A percentile compares a stretch with the other conserved stretches of the same genome.
Conservation (phyloP, 2,329 filamentous ascomycete genomes). For the Talaromyces atroroseus region DNA sequence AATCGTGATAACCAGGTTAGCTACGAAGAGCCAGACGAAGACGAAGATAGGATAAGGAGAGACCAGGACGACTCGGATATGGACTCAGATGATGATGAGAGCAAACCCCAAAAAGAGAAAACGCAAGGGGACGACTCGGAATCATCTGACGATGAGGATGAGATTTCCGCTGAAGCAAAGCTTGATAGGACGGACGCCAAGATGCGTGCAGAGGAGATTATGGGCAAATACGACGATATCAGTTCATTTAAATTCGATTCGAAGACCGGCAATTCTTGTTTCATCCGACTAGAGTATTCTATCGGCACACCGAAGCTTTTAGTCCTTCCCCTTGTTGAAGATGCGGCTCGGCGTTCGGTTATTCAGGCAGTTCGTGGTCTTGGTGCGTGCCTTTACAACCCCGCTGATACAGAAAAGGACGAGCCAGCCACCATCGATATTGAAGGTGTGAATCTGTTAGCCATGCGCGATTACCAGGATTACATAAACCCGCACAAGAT, state of each 20-base stretch:
- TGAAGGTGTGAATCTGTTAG: constrained; percentile 77
- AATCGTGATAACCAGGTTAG: constrained; percentile 78
- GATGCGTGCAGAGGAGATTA: constrained; percentile 59
- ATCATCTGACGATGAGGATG: constrained; percentile 45
- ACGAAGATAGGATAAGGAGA: constrained; percentile 74
- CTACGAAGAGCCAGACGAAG: constrained; percentile 89
- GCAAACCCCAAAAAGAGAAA: constrained; percentile 26
- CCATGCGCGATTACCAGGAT: constrained; percentile 83
- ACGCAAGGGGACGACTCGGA: constrained; percentile 1
- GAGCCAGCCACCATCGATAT: constrained; percentile 60
- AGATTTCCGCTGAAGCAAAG: constrained; percentile 39
- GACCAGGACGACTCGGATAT: constrained; percentile 55
- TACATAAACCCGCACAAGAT: constrained; percentile 81
- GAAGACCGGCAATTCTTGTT: constrained; percentile 65
- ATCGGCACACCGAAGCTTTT: constrained; percentile 79
- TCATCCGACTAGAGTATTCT: constrained; percentile 77
- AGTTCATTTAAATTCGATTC: constrained; percentile 77
- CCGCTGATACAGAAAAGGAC: constrained; percentile 51
- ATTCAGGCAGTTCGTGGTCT: constrained; percentile 83
- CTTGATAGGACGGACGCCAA: constrained; percentile 38
- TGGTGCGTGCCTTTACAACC: constrained; percentile 63
- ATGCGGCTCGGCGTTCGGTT: constrained; percentile 69
- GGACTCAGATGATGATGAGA: constrained; percentile 28
- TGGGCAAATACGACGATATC: constrained; percentile 60
- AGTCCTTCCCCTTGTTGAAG: constrained; percentile 85